phyloP scores from a whole-genome alignment of 768 basidiomycete species.

The Tylopilus plumbeoviolaceoides region DNA sequence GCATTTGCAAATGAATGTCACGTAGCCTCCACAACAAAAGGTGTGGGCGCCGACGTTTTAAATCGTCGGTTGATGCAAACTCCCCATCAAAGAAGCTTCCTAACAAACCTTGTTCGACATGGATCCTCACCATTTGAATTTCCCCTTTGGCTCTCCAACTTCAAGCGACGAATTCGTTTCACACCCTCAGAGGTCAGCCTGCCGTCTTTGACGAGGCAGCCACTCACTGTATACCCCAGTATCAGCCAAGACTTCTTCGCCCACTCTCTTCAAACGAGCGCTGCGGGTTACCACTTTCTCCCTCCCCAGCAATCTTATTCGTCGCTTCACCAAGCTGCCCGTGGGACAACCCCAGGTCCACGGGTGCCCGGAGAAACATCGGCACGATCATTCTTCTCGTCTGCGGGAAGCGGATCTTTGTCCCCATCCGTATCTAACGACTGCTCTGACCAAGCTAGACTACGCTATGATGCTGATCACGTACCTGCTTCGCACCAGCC shows the following conservation, averaged over 20 bases:
- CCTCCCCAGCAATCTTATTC: conserved; percentile 5
- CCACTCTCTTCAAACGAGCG: not conserved
- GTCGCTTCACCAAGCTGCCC: not conserved
- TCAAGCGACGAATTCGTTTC: conserved; percentile 1
- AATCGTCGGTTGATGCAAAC: conserved; percentile 14
- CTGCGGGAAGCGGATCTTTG: conserved; percentile 5
- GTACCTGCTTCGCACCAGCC: not conserved
- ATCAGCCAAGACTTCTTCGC: not conserved
- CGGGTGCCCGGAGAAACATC: conserved; percentile 2
- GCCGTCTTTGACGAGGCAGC: conserved; percentile 2
- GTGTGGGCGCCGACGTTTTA: conserved; percentile 18
- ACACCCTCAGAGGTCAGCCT: conserved; percentile 14
- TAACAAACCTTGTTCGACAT: conserved; percentile 12
- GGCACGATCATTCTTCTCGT: conserved; percentile 3
- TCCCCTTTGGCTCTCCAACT: not conserved
- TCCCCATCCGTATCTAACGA: conserved; percentile 8
- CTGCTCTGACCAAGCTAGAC: conserved; percentile 15
- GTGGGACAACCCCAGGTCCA: not conserved
- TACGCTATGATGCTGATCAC: conserved; percentile 12
- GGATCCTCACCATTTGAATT: conserved; percentile 13
- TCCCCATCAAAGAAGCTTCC: conserved; percentile 20
- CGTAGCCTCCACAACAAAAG: conserved; percentile 12
- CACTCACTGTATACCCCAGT: conserved; percentile 9
- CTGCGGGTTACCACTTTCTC: not conserved
- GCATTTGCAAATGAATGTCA: conserved; percentile 18